Base-by-base conservation (phyloP, 768 basidiomycete genomes). In the Xerocomellus amylosporus region DNA sequence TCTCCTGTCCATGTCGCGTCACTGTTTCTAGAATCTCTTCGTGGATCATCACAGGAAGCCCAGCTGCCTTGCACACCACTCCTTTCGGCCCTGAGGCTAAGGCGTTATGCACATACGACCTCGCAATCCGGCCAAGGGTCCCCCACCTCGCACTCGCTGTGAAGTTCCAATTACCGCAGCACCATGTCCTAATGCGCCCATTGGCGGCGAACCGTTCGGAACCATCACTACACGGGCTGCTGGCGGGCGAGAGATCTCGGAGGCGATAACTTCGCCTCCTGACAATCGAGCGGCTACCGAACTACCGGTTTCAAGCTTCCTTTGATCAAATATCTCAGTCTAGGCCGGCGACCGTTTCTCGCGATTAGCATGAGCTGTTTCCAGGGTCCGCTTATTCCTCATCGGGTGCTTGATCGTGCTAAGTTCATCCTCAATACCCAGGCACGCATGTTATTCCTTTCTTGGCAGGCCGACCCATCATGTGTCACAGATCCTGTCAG, bases 241-340 rank as follows among this genome's bases (percentile, higher is more conserved):
- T 68, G 64, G 60, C 64, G 58, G 43, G 55, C 45, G 56, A 55
- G 45, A 71, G 70, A 69, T 69, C 68, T 68, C 68, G 68, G 68
- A 58, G 65, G 68, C 68, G 68, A 69, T 69, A 55, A 4, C 43
- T 43, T 59, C 65, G 58, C 59, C 65, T 67, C 68, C 65, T 69
- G 64, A 64, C 64, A 66, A 64, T 71, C 65, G 63, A 66, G 58
- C 58, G 64, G 64, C 48, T 71, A 65, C 68, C 68, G 47, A 52
- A 34, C 34, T 66, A 45, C 59, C 62, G 71, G 66, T 51, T 58
- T 64, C 68, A 58, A 66, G 39, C 67, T 71, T 55, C 58, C 49
- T 59, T 58, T 52, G 49, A 69, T 63, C 58, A 56, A 53, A 63
- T 62, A 60, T 71, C 56, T 61, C 61, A 70, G 62, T 62, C 62